Evolutionary conservation across 2,329 filamentous ascomycete genomes (phyloP).

Genomic region (Davidsoniella neocaledoniae): DNA sequence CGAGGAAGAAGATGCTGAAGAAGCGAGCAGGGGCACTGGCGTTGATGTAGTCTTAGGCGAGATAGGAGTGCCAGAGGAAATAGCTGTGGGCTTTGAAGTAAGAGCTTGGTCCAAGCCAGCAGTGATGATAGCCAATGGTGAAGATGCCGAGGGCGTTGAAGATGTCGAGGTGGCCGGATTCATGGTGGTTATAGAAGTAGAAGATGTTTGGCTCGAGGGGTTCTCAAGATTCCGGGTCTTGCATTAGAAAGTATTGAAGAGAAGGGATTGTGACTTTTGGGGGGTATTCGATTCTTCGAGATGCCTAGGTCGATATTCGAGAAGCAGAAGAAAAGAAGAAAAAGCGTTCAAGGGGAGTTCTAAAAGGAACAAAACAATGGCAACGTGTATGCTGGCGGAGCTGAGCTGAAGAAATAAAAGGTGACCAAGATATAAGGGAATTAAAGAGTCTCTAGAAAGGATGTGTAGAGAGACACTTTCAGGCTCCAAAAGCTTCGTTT

Average conservation of each 20-base stretch:
- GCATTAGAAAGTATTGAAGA: too few relatives aligned
- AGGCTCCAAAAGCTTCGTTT: neutral
- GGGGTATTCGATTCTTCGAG: too few relatives aligned
- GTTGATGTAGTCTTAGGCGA: neutral
- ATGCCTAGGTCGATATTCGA: too few relatives aligned
- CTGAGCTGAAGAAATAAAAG: too few relatives aligned
- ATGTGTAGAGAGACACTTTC: neutral
- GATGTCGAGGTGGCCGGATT: neutral
- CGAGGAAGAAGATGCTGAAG: neutral
- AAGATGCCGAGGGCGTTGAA: neutral
- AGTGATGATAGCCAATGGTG: neutral
- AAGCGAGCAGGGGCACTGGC: neutral
- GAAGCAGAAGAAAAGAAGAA: too few relatives aligned
- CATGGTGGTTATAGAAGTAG: neutral
- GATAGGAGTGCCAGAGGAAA: too few relatives aligned
- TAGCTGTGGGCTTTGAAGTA: too few relatives aligned
- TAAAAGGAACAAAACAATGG: neutral
- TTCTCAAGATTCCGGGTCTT: too few relatives aligned
- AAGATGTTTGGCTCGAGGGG: neutral
- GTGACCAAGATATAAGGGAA: too few relatives aligned
- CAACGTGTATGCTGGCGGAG: neutral
- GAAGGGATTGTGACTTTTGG: too few relatives aligned
- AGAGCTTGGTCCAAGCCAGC: neutral
- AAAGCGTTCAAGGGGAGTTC: too few relatives aligned
- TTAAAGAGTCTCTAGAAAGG: too few relatives aligned